A percentile compares a stretch with the other conserved stretches of the same genome.
These are phyloP conservation scores for Populus tremula DNA, from an alignment of 345 rosid species.

Conservation along the genomic window DNA sequence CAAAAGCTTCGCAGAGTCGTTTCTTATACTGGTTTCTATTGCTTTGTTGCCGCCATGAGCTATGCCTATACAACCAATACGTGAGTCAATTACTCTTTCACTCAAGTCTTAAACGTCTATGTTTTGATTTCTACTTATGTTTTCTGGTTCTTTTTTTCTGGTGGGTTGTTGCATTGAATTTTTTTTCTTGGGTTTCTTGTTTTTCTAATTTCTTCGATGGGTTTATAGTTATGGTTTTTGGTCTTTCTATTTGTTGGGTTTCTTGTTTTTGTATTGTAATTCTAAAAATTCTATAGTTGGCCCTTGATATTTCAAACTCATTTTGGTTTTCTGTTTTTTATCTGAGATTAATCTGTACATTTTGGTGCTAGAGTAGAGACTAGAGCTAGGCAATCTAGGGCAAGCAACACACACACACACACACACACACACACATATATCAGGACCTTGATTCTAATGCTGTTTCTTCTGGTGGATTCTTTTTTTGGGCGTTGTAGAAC, in stretches of 20 bases:
- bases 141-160: background rate
- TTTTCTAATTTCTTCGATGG: background rate
- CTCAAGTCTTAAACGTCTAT: background rate
- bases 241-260: background rate
- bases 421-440: too few species aligned
- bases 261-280: background rate
- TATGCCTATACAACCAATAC: constrained; percentile 80
- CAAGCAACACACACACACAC: too few species aligned
- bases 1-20: constrained; percentile 76
- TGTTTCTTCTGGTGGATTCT: background rate
- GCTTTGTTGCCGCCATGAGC: constrained; percentile 54
- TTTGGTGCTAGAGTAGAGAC: background rate
- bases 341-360: background rate
- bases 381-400: background rate
- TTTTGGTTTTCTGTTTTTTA: background rate
- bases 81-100: constrained; percentile 34
- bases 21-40: constrained; percentile 70
- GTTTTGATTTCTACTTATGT: background rate
- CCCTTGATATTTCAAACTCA: background rate
- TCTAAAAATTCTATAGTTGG: background rate
- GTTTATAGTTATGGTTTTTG: background rate
- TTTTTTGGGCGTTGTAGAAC: constrained; percentile 46
- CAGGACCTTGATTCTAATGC: background rate
- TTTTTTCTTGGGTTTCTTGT: background rate
- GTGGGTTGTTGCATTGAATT: background rate